phyloP scores from a whole-genome alignment of 306 rosid species.

The Malus orientalis region DNA sequence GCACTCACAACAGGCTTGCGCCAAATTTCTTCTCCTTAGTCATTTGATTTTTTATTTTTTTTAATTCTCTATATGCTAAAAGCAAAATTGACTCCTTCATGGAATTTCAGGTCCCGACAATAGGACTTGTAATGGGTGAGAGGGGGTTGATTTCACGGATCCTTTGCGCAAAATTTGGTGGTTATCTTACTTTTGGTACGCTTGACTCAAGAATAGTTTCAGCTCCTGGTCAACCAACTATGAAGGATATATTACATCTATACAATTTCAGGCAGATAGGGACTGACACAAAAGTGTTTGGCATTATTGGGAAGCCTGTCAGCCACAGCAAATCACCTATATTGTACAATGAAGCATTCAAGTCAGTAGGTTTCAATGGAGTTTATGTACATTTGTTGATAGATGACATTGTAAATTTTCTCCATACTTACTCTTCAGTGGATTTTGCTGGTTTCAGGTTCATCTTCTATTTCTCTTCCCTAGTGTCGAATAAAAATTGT shows the following conservation, averaged over 20 bases:
- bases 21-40: not conserved
- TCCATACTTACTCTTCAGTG: constrained; percentile 60
- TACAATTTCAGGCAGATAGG: constrained; percentile 67
- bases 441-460: constrained; percentile 96
- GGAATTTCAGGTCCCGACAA: constrained; percentile 69
- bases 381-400: constrained; percentile 76
- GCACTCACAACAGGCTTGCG: not conserved
- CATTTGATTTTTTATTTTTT: not conserved
- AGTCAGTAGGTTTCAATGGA: constrained; percentile 61
- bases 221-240: constrained; percentile 94
- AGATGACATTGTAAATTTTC: constrained; percentile 67
- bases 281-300: constrained; percentile 74
- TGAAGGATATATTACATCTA: constrained; percentile 56
- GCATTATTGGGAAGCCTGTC: constrained; percentile 88
- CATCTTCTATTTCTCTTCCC: not conserved
- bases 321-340: constrained; percentile 85
- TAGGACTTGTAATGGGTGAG: constrained; percentile 92
- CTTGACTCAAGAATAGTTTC: constrained; percentile 74
- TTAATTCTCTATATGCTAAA: constrained; percentile 1
- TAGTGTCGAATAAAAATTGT: not conserved
- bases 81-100: constrained; percentile 8
- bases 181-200: constrained; percentile 80
- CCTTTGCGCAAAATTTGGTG: constrained; percentile 90
- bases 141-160: constrained; percentile 73
- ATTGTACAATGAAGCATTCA: constrained; percentile 66